Evolutionary conservation across 345 rosid species (phyloP), one percentile per base, ranked within the genome.

Genomic region (Eucalyptus cloeziana): DNA sequence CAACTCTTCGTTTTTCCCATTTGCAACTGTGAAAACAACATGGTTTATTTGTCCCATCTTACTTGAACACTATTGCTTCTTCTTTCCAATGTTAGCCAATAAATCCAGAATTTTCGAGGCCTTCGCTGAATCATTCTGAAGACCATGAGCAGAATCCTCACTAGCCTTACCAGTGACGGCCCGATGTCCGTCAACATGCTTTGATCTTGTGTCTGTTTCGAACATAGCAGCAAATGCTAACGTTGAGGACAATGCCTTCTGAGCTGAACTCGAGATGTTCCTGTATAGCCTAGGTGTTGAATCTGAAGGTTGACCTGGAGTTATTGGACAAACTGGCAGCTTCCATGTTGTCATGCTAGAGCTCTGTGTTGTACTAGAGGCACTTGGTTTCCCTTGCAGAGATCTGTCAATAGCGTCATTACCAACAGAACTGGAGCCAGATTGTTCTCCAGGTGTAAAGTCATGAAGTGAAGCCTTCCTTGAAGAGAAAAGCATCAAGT

Each of bases 211-310:
- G 62, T 89, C 92, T 27, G 94, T 91, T 88, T 95, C 96, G 7
- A 94, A 90, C 92, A 92, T 95, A 37, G 95, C 93, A 10, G 95
- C 96, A 92, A 93, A 93, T 87, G 95, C 95, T 43, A 94, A 90
- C 15, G 97, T 94, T 4, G 98, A 94, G 86, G 92, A 79, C 33
- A 96, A 87, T 44, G 96, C 93, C 91, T 90, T 92, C 89, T 91
- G 97, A 60, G 91, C 71, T 67, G 96, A 88, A 90, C 83, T 93
- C 6, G 94, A 89, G 67, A 91, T 91, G 87, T 87, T 91, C 88
- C 87, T 92, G 56, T 87, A 87, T 64, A 54, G 89, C 52, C 49
- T 80, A 43, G n/a, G 88, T 85, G 47, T 87, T 49, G 88, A 86
- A 89, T 88, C 92, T 76, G 92, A 92, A 83, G 91, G 86, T 89